A percentile compares a stretch with the other conserved stretches of the same genome.
Conservation (phyloP, 2,329 filamentous ascomycete genomes). For the Talaromyces sp. region DNA sequence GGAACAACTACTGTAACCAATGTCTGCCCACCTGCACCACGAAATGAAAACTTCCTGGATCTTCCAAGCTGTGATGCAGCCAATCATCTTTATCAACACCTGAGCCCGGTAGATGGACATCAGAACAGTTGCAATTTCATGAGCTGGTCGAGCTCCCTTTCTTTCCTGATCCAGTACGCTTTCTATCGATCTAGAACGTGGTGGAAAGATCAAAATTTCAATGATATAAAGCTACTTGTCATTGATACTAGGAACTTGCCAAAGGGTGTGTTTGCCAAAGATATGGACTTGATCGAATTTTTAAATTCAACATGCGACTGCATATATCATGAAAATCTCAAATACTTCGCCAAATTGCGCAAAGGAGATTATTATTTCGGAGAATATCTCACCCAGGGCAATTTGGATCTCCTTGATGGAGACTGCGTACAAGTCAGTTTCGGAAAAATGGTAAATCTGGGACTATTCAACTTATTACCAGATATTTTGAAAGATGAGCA, state of each 20-base stretch:
- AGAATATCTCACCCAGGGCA: not conserved
- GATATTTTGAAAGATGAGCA: not conserved
- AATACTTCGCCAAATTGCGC: not conserved
- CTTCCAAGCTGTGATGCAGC: not conserved
- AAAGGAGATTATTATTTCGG: not conserved
- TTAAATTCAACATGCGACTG: not conserved
- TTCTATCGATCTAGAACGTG: not conserved
- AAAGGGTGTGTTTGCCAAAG: not conserved
- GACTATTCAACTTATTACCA: not conserved
- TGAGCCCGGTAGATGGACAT: not conserved
- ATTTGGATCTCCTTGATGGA: not conserved
- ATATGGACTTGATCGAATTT: not conserved
- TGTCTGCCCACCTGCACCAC: not conserved
- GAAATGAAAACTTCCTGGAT: not conserved
- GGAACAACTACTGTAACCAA: not conserved
- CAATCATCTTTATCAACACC: not conserved
- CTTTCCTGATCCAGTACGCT: not conserved
- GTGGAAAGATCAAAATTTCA: not conserved
- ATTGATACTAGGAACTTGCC: not conserved
- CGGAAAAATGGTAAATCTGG: not conserved
- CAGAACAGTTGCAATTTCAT: not conserved
- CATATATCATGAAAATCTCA: not conserved
- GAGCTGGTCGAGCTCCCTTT: not conserved
- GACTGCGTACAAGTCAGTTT: not conserved
- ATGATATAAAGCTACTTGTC: not conserved